A percentile compares a stretch with the other conserved stretches of the same genome.
Conservation (phyloP, 2,329 filamentous ascomycete species). For the Colletotrichum melonis region DNA sequence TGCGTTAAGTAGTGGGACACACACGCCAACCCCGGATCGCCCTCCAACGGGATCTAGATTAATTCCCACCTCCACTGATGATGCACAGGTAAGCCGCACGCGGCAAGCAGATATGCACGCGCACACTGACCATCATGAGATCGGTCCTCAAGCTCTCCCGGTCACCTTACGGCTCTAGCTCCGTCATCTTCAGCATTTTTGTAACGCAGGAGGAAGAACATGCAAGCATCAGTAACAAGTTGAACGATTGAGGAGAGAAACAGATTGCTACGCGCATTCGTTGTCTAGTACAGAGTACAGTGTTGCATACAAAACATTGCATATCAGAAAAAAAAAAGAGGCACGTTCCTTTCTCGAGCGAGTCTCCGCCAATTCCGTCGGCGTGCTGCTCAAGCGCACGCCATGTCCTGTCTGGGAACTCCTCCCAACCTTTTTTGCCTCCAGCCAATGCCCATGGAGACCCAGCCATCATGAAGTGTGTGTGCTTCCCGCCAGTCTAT, state of each 20-base stretch:
- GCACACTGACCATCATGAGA: slow-evolving; percentile 33
- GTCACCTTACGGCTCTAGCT: neutral
- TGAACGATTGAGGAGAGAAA: neutral
- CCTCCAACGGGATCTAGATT: neutral
- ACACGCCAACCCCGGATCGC: neutral
- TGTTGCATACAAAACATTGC: slow-evolving; percentile 27
- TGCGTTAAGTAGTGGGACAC: neutral
- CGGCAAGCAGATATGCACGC: neutral
- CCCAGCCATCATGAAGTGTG: slow-evolving; percentile 33
- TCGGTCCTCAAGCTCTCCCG: slow-evolving; percentile 29
- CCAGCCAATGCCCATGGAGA: slow-evolving; percentile 28
- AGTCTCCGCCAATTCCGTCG: slow-evolving; percentile 6
- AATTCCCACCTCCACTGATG: slow-evolving; percentile 1
- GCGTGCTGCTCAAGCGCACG: slow-evolving; percentile 5
- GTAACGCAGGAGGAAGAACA: no score
- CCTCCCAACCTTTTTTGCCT: slow-evolving; percentile 29
- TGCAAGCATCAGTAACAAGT: neutral
- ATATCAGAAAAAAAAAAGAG: slow-evolving; percentile 5
- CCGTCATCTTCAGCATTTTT: neutral
- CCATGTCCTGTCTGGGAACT: slow-evolving; percentile 30
- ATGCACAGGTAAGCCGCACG: neutral
- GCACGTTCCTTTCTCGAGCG: slow-evolving; percentile 23
- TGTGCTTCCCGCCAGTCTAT: slow-evolving; percentile 34
- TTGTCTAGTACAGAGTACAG: slow-evolving; percentile 36
- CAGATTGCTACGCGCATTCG: slow-evolving; percentile 25